These are phyloP conservation scores for Penicillium coffeae DNA, from an alignment of 495 filamentous ascomycete species.

Conservation along the genomic window DNA sequence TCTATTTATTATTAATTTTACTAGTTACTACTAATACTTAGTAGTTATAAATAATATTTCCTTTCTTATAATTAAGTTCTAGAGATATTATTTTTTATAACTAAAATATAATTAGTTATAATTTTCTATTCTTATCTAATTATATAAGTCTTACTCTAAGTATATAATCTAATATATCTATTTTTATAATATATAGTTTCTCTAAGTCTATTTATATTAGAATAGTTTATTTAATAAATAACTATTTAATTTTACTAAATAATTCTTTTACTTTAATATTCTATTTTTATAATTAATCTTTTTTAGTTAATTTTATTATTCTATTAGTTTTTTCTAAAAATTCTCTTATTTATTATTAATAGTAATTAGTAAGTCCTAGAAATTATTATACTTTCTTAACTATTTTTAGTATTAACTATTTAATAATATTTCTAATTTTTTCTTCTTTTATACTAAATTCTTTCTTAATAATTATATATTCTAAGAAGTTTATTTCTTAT, in stretches of 20 bases:
- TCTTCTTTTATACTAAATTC: conserved; percentile 1
- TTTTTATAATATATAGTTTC: background rate
- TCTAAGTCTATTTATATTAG: background rate
- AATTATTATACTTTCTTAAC: conserved; percentile 2
- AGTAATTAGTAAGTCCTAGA: conserved; percentile 1
- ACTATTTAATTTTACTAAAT: background rate
- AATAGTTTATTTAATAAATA: background rate
- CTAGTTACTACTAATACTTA: background rate
- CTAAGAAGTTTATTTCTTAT: background rate
- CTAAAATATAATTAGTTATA: too few species aligned
- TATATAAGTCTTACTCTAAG: background rate
- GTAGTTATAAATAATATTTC: background rate
- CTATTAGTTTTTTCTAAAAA: background rate
- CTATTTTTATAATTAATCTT: conserved; percentile 2
- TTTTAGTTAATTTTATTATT: background rate
- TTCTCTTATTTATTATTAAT: background rate
- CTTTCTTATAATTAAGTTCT: background rate
- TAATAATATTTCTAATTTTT: background rate
- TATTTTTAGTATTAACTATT: background rate
- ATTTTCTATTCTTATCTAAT: background rate
- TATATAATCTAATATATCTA: background rate
- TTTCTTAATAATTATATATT: conserved; percentile 4
- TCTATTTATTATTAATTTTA: background rate
- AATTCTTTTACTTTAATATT: conserved; percentile 1
- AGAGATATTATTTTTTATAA: background rate